Percentiles rank a stretch among this genome's conserved stretches.
phyloP scores from a whole-genome alignment of 495 filamentous ascomycete genomes.

The Ascodesmis nigricans region DNA sequence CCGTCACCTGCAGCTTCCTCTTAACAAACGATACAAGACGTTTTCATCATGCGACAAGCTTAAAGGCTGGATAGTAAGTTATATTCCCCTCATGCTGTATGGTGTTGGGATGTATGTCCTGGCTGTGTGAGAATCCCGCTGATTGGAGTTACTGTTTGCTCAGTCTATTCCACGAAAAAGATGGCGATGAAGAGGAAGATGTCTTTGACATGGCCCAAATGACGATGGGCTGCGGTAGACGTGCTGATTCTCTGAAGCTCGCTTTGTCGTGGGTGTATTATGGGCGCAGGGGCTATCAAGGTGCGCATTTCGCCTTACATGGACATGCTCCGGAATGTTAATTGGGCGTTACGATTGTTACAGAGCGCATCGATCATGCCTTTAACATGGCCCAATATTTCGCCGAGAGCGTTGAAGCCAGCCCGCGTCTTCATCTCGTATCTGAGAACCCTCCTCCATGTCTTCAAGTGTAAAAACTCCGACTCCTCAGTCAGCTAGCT shows the following conservation, averaged over 20 bases:
- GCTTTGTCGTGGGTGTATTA: conserved; percentile 78
- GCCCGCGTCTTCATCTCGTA: conserved; percentile 44
- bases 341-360: conserved; percentile 22
- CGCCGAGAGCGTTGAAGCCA: conserved; percentile 30
- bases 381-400: conserved; percentile 47
- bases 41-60: conserved; percentile 62
- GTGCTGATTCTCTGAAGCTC: conserved; percentile 69
- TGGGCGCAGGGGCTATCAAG: conserved; percentile 33
- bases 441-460: conserved; percentile 62
- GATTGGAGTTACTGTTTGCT: background rate
- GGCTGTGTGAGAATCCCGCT: background rate
- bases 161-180: conserved; percentile 44
- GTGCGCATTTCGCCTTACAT: conserved; percentile 10
- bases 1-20: conserved; percentile 76
- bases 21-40: conserved; percentile 48
- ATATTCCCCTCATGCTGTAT: conserved; percentile 4
- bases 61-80: conserved; percentile 58
- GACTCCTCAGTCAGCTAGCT: background rate
- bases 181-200: conserved; percentile 27
- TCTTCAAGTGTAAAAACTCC: conserved; percentile 41
- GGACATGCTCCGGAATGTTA: too few species aligned
- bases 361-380: conserved; percentile 40
- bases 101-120: background rate
- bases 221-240: conserved; percentile 76
- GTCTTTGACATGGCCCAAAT: conserved; percentile 84